Conservation (phyloP, 164 flowering plant species). For the Vitis amurensis region DNA sequence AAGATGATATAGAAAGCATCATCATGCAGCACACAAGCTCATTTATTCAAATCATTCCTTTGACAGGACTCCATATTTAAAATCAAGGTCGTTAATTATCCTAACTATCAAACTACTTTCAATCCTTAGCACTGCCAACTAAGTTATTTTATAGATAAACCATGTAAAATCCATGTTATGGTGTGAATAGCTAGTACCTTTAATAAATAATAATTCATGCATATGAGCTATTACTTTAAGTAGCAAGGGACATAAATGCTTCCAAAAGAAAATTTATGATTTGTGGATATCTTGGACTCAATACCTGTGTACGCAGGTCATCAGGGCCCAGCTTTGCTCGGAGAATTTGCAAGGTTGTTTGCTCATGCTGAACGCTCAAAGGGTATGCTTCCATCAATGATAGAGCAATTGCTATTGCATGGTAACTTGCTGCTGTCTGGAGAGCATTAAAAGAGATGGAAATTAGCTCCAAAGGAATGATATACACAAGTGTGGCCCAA, state of each 20-base stretch:
- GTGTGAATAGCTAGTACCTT: too few relatives aligned
- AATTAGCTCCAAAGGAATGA: neutral
- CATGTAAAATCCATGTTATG: too few relatives aligned
- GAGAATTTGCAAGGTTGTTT: constrained; percentile 92
- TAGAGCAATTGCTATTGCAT: constrained; percentile 99
- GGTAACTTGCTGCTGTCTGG: constrained; percentile 99
- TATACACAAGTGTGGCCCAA: too few relatives aligned
- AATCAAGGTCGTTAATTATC: neutral
- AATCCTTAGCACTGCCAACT: neutral
- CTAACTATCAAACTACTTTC: too few relatives aligned
- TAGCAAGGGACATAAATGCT: neutral
- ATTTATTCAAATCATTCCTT: neutral
- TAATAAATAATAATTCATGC: too few relatives aligned
- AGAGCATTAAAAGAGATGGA: constrained; percentile 18
- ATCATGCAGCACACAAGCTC: neutral
- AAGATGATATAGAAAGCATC: neutral
- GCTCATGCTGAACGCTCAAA: constrained; percentile 98
- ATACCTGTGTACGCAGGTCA: constrained; percentile 81
- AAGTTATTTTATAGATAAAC: neutral
- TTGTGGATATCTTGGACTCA: neutral
- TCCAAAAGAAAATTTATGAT: too few relatives aligned
- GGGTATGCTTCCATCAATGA: constrained; percentile 99
- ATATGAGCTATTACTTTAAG: neutral
- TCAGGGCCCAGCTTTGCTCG: constrained; percentile 87
- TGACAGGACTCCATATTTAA: neutral